These are phyloP conservation scores for Ophiostoma perfectum DNA, from an alignment of 2,329 filamentous ascomycete species.

Conservation along the genomic window DNA sequence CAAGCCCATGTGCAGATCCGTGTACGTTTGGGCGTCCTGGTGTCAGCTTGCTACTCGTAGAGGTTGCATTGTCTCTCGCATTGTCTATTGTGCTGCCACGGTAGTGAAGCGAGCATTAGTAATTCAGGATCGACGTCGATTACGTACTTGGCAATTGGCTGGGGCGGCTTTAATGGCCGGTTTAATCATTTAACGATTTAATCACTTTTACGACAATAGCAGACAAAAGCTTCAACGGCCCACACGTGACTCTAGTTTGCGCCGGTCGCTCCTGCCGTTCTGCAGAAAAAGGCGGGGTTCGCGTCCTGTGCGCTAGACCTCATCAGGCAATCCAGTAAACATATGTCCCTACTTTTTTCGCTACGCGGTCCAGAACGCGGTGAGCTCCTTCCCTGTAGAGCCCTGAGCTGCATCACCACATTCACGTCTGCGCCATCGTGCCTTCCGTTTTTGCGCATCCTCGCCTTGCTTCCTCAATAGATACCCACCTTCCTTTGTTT, in stretches of 20 bases:
- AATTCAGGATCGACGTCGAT: background rate
- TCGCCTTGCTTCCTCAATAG: background rate
- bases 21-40: too few relatives aligned
- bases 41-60: too few relatives aligned
- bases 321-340: slow-evolving; percentile 20
- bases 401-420: slow-evolving; percentile 9
- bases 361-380: slow-evolving; percentile 13
- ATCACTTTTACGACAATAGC: too few relatives aligned
- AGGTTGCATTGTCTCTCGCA: too few relatives aligned
- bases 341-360: slow-evolving; percentile 16
- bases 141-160: background rate
- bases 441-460: slow-evolving; percentile 1
- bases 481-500: background rate
- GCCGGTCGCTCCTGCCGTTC: background rate
- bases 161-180: background rate
- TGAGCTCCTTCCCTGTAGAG: slow-evolving; percentile 13
- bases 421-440: background rate
- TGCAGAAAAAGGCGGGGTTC: slow-evolving; percentile 16
- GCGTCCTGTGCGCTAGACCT: slow-evolving; percentile 13
- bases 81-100: background rate
- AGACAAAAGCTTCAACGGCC: background rate
- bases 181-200: too few relatives aligned
- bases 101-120: background rate
- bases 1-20: too few relatives aligned
- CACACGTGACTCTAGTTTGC: slow-evolving; percentile 7